phyloP scores from a whole-genome alignment of 257 asterid genomes.

The Thymus mandschuricus region DNA sequence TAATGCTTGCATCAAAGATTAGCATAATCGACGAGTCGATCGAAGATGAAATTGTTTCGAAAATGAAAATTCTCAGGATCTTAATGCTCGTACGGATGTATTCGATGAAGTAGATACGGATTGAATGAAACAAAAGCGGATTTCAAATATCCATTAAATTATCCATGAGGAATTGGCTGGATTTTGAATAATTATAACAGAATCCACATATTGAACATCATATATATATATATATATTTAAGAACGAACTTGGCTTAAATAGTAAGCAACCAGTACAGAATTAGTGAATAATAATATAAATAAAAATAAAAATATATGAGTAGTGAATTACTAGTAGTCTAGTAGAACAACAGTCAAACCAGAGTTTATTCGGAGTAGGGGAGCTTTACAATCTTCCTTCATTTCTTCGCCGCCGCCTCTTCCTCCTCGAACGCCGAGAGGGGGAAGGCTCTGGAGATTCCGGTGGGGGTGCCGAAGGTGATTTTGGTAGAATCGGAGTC shows the following conservation, averaged over 20 bases:
- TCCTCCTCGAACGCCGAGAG: conserved; percentile 61
- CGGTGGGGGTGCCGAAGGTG: conserved; percentile 55
- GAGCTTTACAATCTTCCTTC: conserved; percentile 2
- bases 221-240: not conserved
- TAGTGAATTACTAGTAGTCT: not conserved
- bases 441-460: conserved; percentile 65
- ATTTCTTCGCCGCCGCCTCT: conserved; percentile 31
- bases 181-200: not conserved
- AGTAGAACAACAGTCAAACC: not conserved
- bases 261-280: not conserved
- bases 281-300: not conserved
- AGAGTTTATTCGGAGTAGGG: conserved; percentile 13
- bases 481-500: conserved; percentile 53
- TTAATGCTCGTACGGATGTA: not conserved
- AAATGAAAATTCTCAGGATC: not conserved
- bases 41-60: not conserved
- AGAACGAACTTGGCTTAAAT: conserved; percentile 19
- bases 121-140: too few species aligned
- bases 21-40: too few species aligned
- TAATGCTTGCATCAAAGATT: not conserved
- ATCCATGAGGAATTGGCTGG: not conserved
- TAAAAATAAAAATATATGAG: not conserved
- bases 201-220: not conserved
- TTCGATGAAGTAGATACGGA: not conserved
- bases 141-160: too few species aligned